Evolutionary conservation across 2,329 filamentous ascomycete genomes (phyloP), one percentile per base, ranked within the genome.

Genomic region (Ramularia collo-cygni): DNA sequence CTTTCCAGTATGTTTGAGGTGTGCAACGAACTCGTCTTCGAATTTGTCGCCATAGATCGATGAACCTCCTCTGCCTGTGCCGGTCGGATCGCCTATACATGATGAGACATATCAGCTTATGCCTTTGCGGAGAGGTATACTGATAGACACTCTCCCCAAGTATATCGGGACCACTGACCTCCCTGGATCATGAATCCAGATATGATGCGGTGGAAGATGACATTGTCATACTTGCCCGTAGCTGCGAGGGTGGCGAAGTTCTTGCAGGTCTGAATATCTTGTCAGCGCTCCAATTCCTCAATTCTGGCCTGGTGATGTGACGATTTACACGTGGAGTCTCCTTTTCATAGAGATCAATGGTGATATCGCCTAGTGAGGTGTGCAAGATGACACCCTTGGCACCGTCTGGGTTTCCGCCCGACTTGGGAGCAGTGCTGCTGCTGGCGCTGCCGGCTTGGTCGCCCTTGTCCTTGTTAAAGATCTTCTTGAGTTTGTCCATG

Each of bases 131-230:
- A n/a, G 28, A 8, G 28, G 7, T 9, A 8, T 13, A 10, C 3
- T 31, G 17, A 9, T 7, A 10, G 14, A 13, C 7, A 13, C 17
- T 4, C 28, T 31, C 17, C 2, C 28, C 14, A 13, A 31, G 28
- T 2, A 9, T 13, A 31, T 8, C 3, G 8, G 17, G 8, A 31
- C 89, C 89, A 24, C 21, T 24, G 21, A 33, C 31, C 31, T 30
- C 35, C 89, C 64, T 96, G 92, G 59, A 92, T 87, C 90, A 96
- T 96, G 69, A 95, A 95, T 58, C 84, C 83, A 65, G 83, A 83
- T 62, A 95, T 95, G 42, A 59, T 59, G 28, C 57, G 50, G 48
- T 62, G 59, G 51, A 62, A 62, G 46, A 60, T 55, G 42, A 62
- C 58, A 35, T 54, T 53, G 52, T 62, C 53, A 48, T 62, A 60